Conservation (phyloP, 2,329 filamentous ascomycete species). For the Ilyonectria sp. region DNA sequence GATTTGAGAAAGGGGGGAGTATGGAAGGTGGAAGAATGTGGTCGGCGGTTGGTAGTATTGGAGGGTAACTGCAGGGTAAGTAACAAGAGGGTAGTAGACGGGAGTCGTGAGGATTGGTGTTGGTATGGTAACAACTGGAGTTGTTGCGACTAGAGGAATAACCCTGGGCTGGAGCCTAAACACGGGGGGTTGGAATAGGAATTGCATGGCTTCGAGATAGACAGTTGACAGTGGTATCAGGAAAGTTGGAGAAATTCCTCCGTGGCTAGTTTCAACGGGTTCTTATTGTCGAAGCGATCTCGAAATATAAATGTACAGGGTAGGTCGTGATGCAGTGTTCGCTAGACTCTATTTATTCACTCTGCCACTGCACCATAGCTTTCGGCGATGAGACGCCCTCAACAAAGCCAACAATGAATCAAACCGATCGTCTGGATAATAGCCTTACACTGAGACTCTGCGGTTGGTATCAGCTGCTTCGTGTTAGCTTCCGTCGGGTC, state of each 20-base stretch:
- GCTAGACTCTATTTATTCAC: neutral
- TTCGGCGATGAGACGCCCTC: no score
- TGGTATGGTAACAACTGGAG: neutral
- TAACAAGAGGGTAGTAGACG: neutral
- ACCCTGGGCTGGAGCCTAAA: constrained; percentile 29
- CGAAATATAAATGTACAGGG: neutral
- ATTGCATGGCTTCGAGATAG: constrained; percentile 39
- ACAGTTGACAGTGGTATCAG: neutral
- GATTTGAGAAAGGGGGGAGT: neutral
- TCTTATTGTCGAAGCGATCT: neutral
- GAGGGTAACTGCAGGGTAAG: neutral
- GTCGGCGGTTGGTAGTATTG: neutral
- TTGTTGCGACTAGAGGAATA: neutral
- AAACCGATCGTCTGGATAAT: no score
- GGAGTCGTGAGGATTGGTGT: neutral
- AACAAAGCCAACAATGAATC: no score
- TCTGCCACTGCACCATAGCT: no score
- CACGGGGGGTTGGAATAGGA: constrained; percentile 46
- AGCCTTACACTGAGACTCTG: no score
- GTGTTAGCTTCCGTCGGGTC: no score
- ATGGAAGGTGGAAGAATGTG: neutral
- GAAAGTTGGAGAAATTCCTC: neutral
- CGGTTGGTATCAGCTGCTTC: no score
- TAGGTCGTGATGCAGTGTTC: neutral
- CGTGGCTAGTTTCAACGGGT: neutral